phyloP scores from a whole-genome alignment of 1,284 basidiomycete species.

The Ganoderma boninense region DNA sequence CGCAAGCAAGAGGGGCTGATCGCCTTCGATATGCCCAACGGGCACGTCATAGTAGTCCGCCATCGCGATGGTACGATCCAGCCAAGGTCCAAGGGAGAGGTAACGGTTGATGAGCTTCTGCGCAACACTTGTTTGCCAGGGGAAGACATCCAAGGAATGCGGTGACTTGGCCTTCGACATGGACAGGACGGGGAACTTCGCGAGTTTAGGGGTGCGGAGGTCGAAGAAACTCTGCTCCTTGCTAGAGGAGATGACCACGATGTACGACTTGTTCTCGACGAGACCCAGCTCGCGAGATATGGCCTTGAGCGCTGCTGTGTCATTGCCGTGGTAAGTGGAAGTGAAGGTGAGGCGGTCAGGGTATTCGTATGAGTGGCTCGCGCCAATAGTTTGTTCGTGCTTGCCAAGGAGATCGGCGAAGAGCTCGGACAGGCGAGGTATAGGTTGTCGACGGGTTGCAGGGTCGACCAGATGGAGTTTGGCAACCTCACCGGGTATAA shows the following conservation, averaged over 20 bases:
- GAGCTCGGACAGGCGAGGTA: conserved; percentile 79
- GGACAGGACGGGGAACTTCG: conserved; percentile 89
- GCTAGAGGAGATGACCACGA: conserved; percentile 86
- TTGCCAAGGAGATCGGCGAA: conserved; percentile 71
- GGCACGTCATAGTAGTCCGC: conserved; percentile 95
- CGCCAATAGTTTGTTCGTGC: conserved; percentile 51
- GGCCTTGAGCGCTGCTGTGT: conserved; percentile 84
- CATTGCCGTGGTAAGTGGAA: conserved; percentile 83
- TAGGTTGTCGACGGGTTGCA: conserved; percentile 83
- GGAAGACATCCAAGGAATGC: conserved; percentile 80
- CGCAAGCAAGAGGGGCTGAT: conserved; percentile 87
- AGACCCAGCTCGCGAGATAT: conserved; percentile 89
- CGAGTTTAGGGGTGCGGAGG: conserved; percentile 72
- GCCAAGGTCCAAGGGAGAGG: conserved; percentile 80
- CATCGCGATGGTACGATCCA: conserved; percentile 83
- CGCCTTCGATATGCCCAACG: conserved; percentile 90
- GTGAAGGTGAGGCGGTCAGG: conserved; percentile 75
- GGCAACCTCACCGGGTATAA: conserved; percentile 77
- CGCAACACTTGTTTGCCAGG: conserved; percentile 78
- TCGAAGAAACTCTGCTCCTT: conserved; percentile 92
- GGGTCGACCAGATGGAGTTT: conserved; percentile 93
- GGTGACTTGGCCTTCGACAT: conserved; percentile 82
- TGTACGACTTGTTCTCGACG: conserved; percentile 74
- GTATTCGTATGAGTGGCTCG: conserved; percentile 70
- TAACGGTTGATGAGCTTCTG: conserved; percentile 89